Conservation (phyloP, 1,284 basidiomycete species). For the Ceratobasidium sp. region DNA sequence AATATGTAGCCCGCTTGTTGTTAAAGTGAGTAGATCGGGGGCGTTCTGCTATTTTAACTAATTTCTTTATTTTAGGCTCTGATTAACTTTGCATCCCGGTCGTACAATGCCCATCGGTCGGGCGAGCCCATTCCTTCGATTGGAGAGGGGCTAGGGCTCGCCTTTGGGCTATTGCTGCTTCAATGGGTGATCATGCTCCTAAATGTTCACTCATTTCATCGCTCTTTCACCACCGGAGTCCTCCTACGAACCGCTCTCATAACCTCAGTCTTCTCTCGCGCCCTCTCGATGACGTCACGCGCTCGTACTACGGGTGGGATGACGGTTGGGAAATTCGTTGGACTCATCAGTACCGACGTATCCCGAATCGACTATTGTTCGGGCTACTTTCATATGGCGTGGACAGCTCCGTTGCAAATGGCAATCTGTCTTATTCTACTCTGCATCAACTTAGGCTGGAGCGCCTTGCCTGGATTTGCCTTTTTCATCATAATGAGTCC, state of each 20-base stretch:
- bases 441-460: constrained; percentile 79
- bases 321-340: constrained; percentile 87
- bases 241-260: constrained; percentile 80
- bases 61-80: constrained; percentile 64
- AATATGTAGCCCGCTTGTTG: constrained; percentile 81
- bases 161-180: constrained; percentile 77
- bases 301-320: constrained; percentile 76
- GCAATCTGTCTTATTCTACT: constrained; percentile 77
- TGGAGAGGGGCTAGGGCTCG: constrained; percentile 82
- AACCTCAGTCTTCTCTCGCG: constrained; percentile 79
- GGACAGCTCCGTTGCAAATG: constrained; percentile 82
- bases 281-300: constrained; percentile 80
- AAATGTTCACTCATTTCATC: constrained; percentile 85
- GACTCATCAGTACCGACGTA: constrained; percentile 93
- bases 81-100: constrained; percentile 79
- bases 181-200: constrained; percentile 77
- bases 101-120: constrained; percentile 68
- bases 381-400: constrained; percentile 85
- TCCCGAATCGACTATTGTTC: constrained; percentile 88
- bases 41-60: constrained; percentile 14
- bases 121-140: constrained; percentile 68
- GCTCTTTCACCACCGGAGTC: constrained; percentile 75
- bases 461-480: constrained; percentile 80
- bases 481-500: constrained; percentile 79
- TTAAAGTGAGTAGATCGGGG: constrained; percentile 65